These are phyloP conservation scores for Cercis canadensis DNA, from an alignment of 306 rosid species.

Conservation along the genomic window DNA sequence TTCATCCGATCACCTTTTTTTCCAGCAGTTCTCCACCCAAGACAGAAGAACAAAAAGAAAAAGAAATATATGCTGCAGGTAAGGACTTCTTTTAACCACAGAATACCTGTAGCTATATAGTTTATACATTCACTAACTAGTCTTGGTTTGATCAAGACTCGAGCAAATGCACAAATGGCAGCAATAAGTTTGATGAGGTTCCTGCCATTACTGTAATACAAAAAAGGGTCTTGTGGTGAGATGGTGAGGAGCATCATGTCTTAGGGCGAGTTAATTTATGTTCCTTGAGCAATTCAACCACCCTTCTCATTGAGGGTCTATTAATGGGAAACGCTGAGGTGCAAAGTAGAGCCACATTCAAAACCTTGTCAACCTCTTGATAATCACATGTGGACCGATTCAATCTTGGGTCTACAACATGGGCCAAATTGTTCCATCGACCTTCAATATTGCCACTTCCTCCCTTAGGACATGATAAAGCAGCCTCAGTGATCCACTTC, in stretches of 20 bases:
- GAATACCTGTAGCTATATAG: background rate
- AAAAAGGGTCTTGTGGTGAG: no score
- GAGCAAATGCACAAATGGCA: background rate
- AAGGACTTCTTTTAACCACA: background rate
- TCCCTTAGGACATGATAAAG: slow-evolving; percentile 34
- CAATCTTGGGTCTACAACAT: slow-evolving; percentile 67
- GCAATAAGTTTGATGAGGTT: slow-evolving; percentile 20
- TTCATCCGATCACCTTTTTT: background rate
- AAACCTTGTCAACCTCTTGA: slow-evolving; percentile 61
- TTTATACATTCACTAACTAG: background rate
- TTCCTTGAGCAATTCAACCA: slow-evolving; percentile 70
- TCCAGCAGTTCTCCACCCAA: background rate
- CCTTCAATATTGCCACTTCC: background rate
- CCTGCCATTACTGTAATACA: background rate
- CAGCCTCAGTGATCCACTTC: slow-evolving; percentile 71
- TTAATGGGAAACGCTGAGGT: slow-evolving; percentile 64
- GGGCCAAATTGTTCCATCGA: slow-evolving; percentile 11
- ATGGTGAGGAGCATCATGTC: slow-evolving; percentile 26
- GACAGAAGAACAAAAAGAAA: background rate
- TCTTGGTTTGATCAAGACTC: slow-evolving; percentile 15
- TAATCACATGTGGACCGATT: slow-evolving; percentile 45
- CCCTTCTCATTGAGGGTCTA: slow-evolving; percentile 86
- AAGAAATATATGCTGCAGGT: background rate
- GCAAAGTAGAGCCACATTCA: slow-evolving; percentile 76
- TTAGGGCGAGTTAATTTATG: slow-evolving; percentile 46